These are phyloP conservation scores for Sphagnurus paluster DNA, from an alignment of 1,284 basidiomycete genomes.

Conservation along the genomic window DNA sequence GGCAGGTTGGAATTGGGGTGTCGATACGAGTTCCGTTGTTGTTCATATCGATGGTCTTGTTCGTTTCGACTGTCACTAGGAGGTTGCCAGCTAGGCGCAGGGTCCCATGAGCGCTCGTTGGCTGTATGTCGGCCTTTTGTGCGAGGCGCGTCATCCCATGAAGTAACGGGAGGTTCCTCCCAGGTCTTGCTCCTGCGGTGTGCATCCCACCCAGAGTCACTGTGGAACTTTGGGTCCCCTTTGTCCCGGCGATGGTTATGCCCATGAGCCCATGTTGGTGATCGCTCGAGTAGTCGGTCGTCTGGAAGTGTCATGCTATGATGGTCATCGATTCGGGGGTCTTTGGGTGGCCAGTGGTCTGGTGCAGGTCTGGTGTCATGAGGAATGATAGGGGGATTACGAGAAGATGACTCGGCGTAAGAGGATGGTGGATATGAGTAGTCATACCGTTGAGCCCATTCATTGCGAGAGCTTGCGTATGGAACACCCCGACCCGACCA, in stretches of 20 bases:
- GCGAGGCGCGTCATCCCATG: slow-evolving; percentile 30
- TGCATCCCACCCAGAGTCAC: slow-evolving; percentile 45
- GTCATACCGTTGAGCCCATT: slow-evolving; percentile 50
- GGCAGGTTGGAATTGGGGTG: slow-evolving; percentile 23
- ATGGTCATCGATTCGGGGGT: slow-evolving; percentile 33
- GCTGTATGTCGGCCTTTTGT: slow-evolving; percentile 25
- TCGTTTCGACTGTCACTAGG: slow-evolving; percentile 36
- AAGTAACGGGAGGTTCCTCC: slow-evolving; percentile 26
- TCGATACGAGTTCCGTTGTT: slow-evolving; percentile 34
- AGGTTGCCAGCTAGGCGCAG: slow-evolving; percentile 59
- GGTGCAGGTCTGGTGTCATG: slow-evolving; percentile 41
- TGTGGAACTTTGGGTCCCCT: slow-evolving; percentile 33
- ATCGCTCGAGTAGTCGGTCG: slow-evolving; percentile 26
- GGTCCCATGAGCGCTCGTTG: slow-evolving; percentile 61
- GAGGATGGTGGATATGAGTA: slow-evolving; percentile 38
- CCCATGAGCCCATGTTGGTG: slow-evolving; percentile 35
- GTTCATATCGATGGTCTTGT: slow-evolving; percentile 38
- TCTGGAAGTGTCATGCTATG: slow-evolving; percentile 18
- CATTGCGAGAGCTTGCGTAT: slow-evolving; percentile 40
- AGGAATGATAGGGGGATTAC: slow-evolving; percentile 32
- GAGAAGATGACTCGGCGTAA: slow-evolving; percentile 43
- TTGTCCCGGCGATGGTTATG: slow-evolving; percentile 38
- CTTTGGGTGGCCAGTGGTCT: slow-evolving; percentile 45
- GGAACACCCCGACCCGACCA: slow-evolving; percentile 44
- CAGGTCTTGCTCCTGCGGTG: slow-evolving; percentile 36